phyloP scores from a whole-genome alignment of 139 green algal species.

The Picochlorum costavermella region DNA sequence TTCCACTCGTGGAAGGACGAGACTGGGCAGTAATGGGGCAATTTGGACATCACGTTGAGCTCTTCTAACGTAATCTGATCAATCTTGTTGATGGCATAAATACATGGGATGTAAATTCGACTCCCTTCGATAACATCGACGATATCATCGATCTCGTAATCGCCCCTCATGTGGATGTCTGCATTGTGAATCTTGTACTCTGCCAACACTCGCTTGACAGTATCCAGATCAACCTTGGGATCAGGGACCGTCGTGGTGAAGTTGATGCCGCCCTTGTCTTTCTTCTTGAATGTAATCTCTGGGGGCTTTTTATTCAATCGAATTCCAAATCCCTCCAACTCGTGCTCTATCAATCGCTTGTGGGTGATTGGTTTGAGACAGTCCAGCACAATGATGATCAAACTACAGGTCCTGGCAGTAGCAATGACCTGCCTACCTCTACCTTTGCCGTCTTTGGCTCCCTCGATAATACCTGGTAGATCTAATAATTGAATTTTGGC shows the following conservation, averaged over 20 bases:
- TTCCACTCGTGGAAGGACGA: slow-evolving; percentile 87
- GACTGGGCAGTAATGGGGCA: slow-evolving; percentile 96
- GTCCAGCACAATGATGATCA: slow-evolving; percentile 98
- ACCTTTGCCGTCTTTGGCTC: slow-evolving; percentile 93
- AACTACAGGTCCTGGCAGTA: slow-evolving; percentile 92
- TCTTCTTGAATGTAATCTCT: slow-evolving; percentile 83
- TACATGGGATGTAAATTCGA: slow-evolving; percentile 87
- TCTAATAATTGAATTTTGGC: slow-evolving; percentile 93
- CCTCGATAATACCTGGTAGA: slow-evolving; percentile 97
- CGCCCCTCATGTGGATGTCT: slow-evolving; percentile 77
- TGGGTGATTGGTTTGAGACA: slow-evolving; percentile 97
- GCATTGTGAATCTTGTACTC: slow-evolving; percentile 93
- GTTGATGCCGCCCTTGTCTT: slow-evolving; percentile 91
- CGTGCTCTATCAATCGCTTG: slow-evolving; percentile 88
- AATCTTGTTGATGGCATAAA: slow-evolving; percentile 99
- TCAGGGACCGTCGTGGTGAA: slow-evolving; percentile 45
- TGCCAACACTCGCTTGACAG: slow-evolving; percentile 73
- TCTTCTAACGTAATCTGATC: slow-evolving; percentile 86
- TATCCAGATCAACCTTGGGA: slow-evolving; percentile 77
- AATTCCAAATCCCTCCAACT: slow-evolving; percentile 89
- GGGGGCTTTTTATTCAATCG: slow-evolving; percentile 94
- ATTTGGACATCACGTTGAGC: slow-evolving; percentile 75
- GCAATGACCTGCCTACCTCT: slow-evolving; percentile 86
- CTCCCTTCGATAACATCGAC: slow-evolving; percentile 96
- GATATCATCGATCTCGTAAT: slow-evolving; percentile 86